Evolutionary conservation across 805 yeast species (phyloP), one percentile per base, ranked within the genome.

Genomic region (Saccharomycopsis babjevae): DNA sequence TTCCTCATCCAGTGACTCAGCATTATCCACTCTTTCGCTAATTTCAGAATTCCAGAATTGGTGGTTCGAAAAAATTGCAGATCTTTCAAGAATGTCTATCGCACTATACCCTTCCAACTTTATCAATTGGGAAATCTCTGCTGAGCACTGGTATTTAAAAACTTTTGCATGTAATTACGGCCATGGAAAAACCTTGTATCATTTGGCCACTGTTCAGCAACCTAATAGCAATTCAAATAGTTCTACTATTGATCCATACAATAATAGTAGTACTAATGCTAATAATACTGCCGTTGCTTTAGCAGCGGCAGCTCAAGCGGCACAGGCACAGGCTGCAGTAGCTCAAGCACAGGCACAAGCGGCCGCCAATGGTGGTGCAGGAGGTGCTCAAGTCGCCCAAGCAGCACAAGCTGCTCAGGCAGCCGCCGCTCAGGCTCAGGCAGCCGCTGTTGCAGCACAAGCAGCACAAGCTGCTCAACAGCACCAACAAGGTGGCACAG

Each of bases 11-110:
- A 58, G 57, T 50, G 50, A 30, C 20, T 18, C 36, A 18, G 59
- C 59, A 28, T 43, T 62, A 11, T 32, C 43, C 0, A 86, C 90
- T 36, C 86, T 88, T 71, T 83, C 83, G 62, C 71, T 76, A 20
- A 73, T 78, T 18, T 71, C 79, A 11, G 74, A 76, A 40, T 77
- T 77, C 63, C 64, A 57, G 65, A 68, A 39, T 61, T 70, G 64
- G 72, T 89, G 97, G 97, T 79, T 84, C 34, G 96, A 89, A 71
- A 86, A 90, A 68, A 73, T 89, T 58, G 97, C 96, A 40, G 97
- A 89, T 70, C 74, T 89, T 65, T 85, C 93, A 40, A 75, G 96
- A 68, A 88, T 89, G 91, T 93, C 96, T 11, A 88, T 89, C 66
- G 94, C 96, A 0, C 74, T 89, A 52, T 88, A 88, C 67, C 85